Conservation (phyloP, 176 grass and related monocot species). For the Phragmites australis region DNA sequence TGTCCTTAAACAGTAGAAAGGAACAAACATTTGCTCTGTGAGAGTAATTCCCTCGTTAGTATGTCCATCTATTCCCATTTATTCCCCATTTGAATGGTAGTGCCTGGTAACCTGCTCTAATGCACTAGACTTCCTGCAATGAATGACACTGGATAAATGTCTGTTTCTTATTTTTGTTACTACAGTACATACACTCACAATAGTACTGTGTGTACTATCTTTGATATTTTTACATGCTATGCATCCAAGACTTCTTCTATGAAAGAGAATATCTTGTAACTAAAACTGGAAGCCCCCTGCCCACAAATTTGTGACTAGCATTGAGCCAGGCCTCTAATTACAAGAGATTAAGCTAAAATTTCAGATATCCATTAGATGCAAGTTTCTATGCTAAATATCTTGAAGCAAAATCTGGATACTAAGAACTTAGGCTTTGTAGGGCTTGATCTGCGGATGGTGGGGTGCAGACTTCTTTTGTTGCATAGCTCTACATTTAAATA, state of each 20-base stretch:
- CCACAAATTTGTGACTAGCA: not conserved
- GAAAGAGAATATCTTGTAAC: not conserved
- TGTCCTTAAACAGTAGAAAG: too few species aligned
- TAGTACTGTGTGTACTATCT: not conserved
- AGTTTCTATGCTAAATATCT: not conserved
- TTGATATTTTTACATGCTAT: not conserved
- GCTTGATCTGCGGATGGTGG: not conserved
- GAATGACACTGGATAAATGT: not conserved
- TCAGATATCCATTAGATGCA: not conserved
- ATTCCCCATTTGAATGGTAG: too few species aligned
- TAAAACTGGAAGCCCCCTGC: not conserved
- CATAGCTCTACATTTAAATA: constrained; percentile 7
- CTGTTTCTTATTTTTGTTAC: not conserved
- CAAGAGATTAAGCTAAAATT: not conserved
- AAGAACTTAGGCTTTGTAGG: not conserved
- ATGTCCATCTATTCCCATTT: too few species aligned
- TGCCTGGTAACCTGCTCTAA: not conserved
- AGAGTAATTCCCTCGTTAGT: too few species aligned
- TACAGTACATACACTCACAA: not conserved
- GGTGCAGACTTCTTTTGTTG: constrained; percentile 1
- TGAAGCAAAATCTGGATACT: not conserved
- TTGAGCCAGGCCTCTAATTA: not conserved
- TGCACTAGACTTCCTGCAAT: not conserved
- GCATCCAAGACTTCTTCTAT: not conserved
- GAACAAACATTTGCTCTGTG: too few species aligned